Evolutionary conservation across 495 filamentous ascomycete genomes (phyloP).

Genomic region (Daldinia grandis): DNA sequence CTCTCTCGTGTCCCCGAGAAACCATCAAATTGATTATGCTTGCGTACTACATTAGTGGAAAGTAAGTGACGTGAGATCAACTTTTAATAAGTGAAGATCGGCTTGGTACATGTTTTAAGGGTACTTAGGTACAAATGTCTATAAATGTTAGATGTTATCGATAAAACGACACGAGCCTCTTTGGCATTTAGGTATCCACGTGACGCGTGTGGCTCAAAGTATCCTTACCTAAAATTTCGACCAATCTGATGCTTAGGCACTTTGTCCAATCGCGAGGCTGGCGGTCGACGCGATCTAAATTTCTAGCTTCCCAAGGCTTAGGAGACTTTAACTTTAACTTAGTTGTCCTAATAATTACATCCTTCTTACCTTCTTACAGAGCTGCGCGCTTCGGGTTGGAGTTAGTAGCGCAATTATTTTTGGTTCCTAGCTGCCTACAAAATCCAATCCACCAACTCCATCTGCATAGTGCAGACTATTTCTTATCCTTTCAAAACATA

Average conservation of each 20-base stretch:
- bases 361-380: slow-evolving; percentile 6
- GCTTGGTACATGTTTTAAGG: not conserved
- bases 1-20: not conserved
- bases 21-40: not conserved
- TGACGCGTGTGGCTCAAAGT: not conserved
- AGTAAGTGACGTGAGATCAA: not conserved
- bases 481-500: not conserved
- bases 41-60: not conserved
- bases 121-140: not conserved
- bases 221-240: not conserved
- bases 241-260: not conserved
- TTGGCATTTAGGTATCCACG: not conserved
- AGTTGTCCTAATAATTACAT: not conserved
- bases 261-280: slow-evolving; percentile 35
- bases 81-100: not conserved
- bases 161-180: not conserved
- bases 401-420: not conserved
- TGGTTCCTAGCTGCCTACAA: not conserved
- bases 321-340: slow-evolving; percentile 1
- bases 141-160: not conserved
- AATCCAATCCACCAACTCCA: not conserved
- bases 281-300: slow-evolving; percentile 26
- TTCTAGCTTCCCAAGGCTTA: slow-evolving; percentile 26
- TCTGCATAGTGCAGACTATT: not conserved
- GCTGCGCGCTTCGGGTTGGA: not conserved